Base-by-base conservation (phyloP, 2,329 filamentous ascomycete genomes). In the Diaporthe caulivora region DNA sequence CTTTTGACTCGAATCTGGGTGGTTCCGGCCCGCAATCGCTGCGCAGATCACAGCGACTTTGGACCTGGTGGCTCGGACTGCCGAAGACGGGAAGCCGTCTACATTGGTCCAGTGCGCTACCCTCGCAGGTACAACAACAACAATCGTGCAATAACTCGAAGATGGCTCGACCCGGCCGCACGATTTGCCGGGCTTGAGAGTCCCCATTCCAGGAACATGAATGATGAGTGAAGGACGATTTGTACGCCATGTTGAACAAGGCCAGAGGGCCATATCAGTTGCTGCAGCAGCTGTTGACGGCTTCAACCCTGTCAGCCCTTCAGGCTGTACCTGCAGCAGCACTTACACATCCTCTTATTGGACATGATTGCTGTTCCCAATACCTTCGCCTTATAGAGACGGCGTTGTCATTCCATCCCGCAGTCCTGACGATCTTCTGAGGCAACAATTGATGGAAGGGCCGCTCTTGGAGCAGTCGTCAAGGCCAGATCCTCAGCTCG, bases 1-100 rank as follows among this genome's bases (percentile, higher is more conserved):
- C 37, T 40, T 47, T 53, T 53, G 62, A 67, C 62, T 47, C 62
- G 44, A 67, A 67, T 67, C 31, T 53, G 31, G 31, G 51, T 40
- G 47, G n/a, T 26, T 40, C 62, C 51, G n/a, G 47, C 62, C 62
- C 62, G 17, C 29, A 67, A 26, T 24, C 44, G 29, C 29, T 53
- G 47, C 21, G 62, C 62, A 67, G 44, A 67, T 67, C 62, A 21
- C 47, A 26, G 15, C 62, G 10, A 51, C 24, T 11, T 6, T 1
- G 21, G 31, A 37, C 13, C n/a, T 40, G 13, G n/a, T 0, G 31
- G 7, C 1, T 24, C 62, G 62, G 62, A 40, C 34, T 67, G 47
- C 62, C 62, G 62, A 67, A 67, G 29, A 53, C 1, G 40, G 62
- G 62, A 67, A 67, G 31, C 62, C 62, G 57, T 11, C 21, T 13